A percentile compares a stretch with the other conserved stretches of the same genome.
Conservation (phyloP, 208 protist species). For the Herpetomonas tarakana region DNA sequence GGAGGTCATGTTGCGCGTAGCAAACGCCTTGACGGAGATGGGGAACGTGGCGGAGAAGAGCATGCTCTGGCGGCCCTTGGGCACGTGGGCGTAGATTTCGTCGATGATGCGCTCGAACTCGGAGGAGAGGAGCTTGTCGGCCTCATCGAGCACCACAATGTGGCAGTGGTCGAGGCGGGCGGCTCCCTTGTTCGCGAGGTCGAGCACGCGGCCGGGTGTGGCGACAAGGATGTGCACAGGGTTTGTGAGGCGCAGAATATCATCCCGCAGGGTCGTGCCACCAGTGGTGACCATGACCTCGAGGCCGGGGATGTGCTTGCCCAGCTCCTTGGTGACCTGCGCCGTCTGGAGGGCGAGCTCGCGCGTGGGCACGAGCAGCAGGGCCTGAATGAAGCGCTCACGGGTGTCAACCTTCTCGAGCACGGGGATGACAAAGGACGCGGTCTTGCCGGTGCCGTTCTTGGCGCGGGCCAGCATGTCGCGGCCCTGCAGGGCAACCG, state of each 20-base stretch:
- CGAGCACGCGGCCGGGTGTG: conserved; percentile 98
- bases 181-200: conserved; percentile 96
- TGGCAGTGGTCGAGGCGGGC: conserved; percentile 93
- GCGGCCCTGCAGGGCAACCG: conserved; percentile 94
- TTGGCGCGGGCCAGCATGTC: conserved; percentile 99
- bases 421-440: conserved; percentile 98
- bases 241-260: conserved; percentile 97
- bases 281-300: conserved; percentile 98
- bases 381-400: conserved; percentile 94
- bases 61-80: conserved; percentile 92
- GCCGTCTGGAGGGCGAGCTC: conserved; percentile 98
- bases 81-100: conserved; percentile 92
- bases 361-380: conserved; percentile 98
- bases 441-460: conserved; percentile 99
- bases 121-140: conserved; percentile 98
- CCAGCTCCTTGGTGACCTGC: conserved; percentile 98
- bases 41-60: conserved; percentile 99
- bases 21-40: conserved; percentile 94
- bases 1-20: conserved; percentile 92
- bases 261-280: conserved; percentile 97
- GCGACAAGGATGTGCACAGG: conserved; percentile 99
- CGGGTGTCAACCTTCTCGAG: conserved; percentile 96
- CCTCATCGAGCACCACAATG: conserved; percentile 97
- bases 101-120: conserved; percentile 97
- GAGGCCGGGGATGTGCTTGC: conserved; percentile 95